phyloP scores from a whole-genome alignment of 306 rosid species.

The Delonix regia region DNA sequence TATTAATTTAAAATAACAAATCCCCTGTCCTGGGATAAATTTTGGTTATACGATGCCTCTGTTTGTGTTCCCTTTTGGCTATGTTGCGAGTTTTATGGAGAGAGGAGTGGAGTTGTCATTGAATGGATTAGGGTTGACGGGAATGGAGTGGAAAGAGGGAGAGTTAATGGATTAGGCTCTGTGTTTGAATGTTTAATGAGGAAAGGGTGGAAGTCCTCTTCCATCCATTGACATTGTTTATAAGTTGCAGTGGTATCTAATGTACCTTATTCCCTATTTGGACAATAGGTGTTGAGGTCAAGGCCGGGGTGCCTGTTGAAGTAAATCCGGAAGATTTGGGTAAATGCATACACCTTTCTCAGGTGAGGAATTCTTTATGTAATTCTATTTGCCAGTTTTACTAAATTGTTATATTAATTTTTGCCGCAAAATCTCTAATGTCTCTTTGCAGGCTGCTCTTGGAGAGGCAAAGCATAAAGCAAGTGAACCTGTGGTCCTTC shows the following conservation, averaged over 20 bases:
- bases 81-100: neutral
- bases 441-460: conserved; percentile 56
- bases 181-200: neutral
- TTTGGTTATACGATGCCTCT: neutral
- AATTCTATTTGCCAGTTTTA: neutral
- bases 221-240: neutral
- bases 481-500: conserved; percentile 51
- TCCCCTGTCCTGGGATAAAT: too few relatives aligned
- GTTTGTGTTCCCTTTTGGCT: neutral
- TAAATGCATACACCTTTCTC: conserved; percentile 69
- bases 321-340: conserved; percentile 38
- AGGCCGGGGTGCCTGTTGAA: conserved; percentile 58
- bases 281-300: conserved; percentile 81
- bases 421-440: neutral
- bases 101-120: neutral
- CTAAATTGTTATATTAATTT: neutral
- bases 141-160: neutral
- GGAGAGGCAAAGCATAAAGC: conserved; percentile 65
- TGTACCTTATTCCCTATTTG: neutral
- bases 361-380: conserved; percentile 44
- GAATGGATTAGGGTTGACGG: neutral
- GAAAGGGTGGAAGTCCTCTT: neutral
- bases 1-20: too few relatives aligned
- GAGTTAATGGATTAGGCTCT: neutral
- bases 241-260: neutral